These are phyloP conservation scores for Ophiocytium majus DNA, from an alignment of 352 stramenopile species.

Conservation along the genomic window DNA sequence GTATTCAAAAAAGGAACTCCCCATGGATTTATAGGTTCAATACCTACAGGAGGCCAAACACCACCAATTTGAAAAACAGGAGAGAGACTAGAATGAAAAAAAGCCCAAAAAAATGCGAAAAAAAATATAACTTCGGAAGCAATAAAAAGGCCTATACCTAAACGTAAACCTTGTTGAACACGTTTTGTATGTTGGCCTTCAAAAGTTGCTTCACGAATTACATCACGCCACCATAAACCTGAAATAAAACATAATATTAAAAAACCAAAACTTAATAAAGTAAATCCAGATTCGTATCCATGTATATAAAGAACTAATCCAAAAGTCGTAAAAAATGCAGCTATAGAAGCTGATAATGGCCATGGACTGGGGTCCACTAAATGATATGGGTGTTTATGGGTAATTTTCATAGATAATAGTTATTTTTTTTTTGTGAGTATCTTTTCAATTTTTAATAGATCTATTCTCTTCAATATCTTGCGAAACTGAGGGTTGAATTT, in stretches of 20 bases:
- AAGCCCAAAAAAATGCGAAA: constrained; percentile 46
- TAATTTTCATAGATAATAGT: too few species aligned
- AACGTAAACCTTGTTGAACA: constrained; percentile 59
- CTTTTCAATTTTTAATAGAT: too few species aligned
- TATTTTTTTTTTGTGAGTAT: too few species aligned
- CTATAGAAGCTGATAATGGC: constrained; percentile 25
- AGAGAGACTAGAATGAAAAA: constrained; percentile 63
- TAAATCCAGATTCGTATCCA: not conserved
- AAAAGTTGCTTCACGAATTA: constrained; percentile 57
- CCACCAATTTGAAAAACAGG: constrained; percentile 60
- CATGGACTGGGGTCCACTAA: not conserved
- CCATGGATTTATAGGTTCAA: constrained; percentile 60
- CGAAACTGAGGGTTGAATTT: too few species aligned
- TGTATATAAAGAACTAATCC: constrained; percentile 7
- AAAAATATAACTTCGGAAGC: constrained; percentile 63
- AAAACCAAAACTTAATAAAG: not conserved
- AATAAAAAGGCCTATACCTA: constrained; percentile 63
- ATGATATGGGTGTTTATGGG: constrained; percentile 23
- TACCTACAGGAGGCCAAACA: constrained; percentile 60
- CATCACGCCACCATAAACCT: constrained; percentile 19
- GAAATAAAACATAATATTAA: not conserved
- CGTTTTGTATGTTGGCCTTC: constrained; percentile 56
- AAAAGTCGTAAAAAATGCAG: constrained; percentile 15
- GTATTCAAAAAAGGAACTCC: constrained; percentile 63
- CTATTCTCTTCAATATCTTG: too few species aligned